These are phyloP conservation scores for Passiflora organensis DNA, from an alignment of 345 rosid genomes.

Conservation along the genomic window DNA sequence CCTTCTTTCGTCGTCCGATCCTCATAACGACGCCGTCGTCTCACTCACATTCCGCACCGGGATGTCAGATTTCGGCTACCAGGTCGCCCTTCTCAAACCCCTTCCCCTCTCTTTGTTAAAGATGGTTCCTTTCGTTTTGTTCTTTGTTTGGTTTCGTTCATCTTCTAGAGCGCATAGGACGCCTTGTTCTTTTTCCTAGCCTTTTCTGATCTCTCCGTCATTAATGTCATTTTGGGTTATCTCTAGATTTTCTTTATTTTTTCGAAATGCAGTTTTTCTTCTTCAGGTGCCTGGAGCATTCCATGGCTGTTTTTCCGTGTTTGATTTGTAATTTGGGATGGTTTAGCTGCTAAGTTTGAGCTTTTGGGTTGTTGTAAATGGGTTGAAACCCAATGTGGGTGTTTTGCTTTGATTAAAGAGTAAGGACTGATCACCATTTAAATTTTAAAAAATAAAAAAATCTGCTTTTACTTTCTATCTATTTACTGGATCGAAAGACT, in stretches of 20 bases:
- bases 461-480: neutral
- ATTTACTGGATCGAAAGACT: neutral
- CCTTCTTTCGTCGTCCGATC: neutral
- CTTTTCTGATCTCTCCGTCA: neutral
- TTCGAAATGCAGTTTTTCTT: neutral
- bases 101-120: neutral
- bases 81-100: slow-evolving; percentile 14
- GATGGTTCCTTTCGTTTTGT: neutral
- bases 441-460: no score
- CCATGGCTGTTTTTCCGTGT: neutral
- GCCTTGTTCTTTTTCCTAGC: neutral
- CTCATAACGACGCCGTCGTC: neutral
- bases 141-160: no score
- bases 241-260: neutral
- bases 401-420: no score
- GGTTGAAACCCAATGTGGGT: no score
- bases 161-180: neutral
- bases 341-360: no score
- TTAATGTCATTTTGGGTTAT: neutral
- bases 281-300: no score
- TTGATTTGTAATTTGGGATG: no score
- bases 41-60: slow-evolving; percentile 10
- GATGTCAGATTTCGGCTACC: slow-evolving; percentile 21
- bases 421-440: no score
- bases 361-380: no score